phyloP scores from a whole-genome alignment of 805 yeast genomes.

The Torulaspora delbrueckii region DNA sequence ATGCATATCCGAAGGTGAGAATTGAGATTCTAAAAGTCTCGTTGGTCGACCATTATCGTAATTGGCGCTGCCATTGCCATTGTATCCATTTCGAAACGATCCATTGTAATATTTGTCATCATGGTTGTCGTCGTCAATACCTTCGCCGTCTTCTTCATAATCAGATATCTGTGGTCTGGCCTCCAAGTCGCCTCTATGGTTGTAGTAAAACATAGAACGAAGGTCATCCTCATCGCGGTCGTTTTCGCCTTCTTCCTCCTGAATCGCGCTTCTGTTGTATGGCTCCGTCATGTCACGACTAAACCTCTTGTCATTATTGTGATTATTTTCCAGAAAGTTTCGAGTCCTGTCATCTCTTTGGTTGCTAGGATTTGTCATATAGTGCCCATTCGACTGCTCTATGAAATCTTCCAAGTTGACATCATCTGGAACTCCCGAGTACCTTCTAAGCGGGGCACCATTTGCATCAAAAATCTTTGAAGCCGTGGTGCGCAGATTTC shows the following conservation, averaged over 20 bases:
- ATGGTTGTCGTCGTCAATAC: slow-evolving; percentile 18
- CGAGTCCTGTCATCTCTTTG: slow-evolving; percentile 8
- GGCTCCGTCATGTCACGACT: slow-evolving; percentile 11
- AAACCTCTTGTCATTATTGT: slow-evolving; percentile 5
- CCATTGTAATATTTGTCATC: slow-evolving; percentile 10
- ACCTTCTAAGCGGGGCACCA: slow-evolving; percentile 67
- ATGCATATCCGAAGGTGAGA: slow-evolving; percentile 4
- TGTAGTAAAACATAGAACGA: slow-evolving; percentile 35
- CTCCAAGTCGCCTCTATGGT: slow-evolving; percentile 29
- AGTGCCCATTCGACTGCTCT: slow-evolving; percentile 39
- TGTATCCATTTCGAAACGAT: slow-evolving; percentile 2
- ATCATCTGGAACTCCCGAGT: slow-evolving; percentile 66
- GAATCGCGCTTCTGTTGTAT: slow-evolving; percentile 18
- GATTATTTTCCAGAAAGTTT: not conserved
- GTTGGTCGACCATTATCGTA: slow-evolving; percentile 2
- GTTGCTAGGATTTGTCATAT: slow-evolving; percentile 9
- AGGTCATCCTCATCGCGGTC: slow-evolving; percentile 27
- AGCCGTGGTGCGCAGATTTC: slow-evolving; percentile 58
- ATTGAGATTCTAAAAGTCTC: slow-evolving; percentile 4
- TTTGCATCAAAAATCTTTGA: slow-evolving; percentile 68
- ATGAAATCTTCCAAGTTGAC: slow-evolving; percentile 42
- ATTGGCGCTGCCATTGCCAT: slow-evolving; percentile 5
- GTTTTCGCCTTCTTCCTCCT: slow-evolving; percentile 20
- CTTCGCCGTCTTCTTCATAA: slow-evolving; percentile 28
- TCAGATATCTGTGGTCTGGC: slow-evolving; percentile 33